phyloP scores from a whole-genome alignment of 768 basidiomycete species.

The Amylocystis lapponica region DNA sequence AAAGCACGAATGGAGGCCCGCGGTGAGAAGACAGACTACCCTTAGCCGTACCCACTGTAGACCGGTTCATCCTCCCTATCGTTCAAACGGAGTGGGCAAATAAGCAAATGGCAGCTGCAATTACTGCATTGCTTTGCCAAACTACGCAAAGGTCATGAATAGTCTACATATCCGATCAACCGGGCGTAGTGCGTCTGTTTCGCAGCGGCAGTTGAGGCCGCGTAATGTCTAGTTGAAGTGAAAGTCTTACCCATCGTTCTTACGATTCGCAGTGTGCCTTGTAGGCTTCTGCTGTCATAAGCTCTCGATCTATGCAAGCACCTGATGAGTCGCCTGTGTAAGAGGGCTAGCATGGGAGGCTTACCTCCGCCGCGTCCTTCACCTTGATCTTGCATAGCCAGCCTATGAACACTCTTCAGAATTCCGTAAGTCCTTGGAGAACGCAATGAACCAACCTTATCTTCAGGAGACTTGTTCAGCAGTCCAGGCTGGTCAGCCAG shows the following conservation, averaged over 20 bases:
- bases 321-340: background rate
- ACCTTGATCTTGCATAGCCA: slow-evolving; percentile 96
- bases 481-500: slow-evolving; percentile 67
- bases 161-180: too few species aligned
- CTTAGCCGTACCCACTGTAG: too few species aligned
- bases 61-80: too few species aligned
- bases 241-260: background rate
- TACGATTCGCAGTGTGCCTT: slow-evolving; percentile 45
- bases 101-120: too few species aligned
- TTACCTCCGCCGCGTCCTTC: slow-evolving; percentile 70
- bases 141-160: too few species aligned
- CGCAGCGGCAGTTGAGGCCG: slow-evolving; percentile 16
- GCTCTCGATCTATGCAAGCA: slow-evolving; percentile 48
- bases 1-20: slow-evolving; percentile 87
- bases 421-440: too few species aligned
- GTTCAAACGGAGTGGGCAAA: too few species aligned
- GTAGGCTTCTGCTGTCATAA: slow-evolving; percentile 80
- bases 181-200: too few species aligned
- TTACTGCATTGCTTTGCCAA: too few species aligned
- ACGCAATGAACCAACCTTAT: slow-evolving; percentile 73
- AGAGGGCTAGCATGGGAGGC: slow-evolving; percentile 15
- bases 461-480: slow-evolving; percentile 84
- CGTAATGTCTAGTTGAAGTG: background rate
- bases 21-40: slow-evolving; percentile 67
- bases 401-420: too few species aligned